Base-by-base conservation (phyloP, 495 filamentous ascomycete genomes). In the Lindgomyces ingoldianus region DNA sequence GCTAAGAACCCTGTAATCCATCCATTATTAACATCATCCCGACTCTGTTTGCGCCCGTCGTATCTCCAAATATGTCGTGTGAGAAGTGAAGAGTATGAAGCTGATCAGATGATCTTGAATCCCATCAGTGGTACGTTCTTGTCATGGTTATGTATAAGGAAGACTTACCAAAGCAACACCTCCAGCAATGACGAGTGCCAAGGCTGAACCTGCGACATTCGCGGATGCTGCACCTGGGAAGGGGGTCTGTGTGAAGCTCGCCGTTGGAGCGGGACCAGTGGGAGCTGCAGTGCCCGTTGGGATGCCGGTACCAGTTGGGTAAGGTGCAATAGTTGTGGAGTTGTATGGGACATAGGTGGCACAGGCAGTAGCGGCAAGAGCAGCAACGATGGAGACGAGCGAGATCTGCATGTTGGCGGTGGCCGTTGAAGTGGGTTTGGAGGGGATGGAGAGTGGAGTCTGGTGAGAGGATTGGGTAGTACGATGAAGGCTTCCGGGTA, bases 231-330 rank as follows among this genome's bases (percentile, higher is more conserved):
- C 63, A 41, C 56, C 63, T 16, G 47, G 33, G 30, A 66, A 66
- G 21, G 63, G 59, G 62, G 77, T 74, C 9, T 77, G 75, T 10
- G 78, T 55, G n/a, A 74, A 33, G 11, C 21, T 61, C 10, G 18
- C 11, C 3, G 58, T 44, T 16, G 54, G 54, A 8, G 11, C 69
- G 78, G 26, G 71, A 75, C 41, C 22, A 26, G 48, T 52, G 68
- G 75, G 33, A 39, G 33, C 33, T 14, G 33, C 33, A 39, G 33
- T 39, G 14, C 33, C 51, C 63, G 73, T 25, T 70, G 75, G 57
- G 22, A 75, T 73, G 45, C 80, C 63, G 6, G 63, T 66, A 11
- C 56, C 63, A 41, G 47, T 60, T 16, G 63, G 56, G 48, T 54
- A 60, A 21, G 29, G 18, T n/a, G 27, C 48, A 2, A 49, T 60